Conservation (phyloP, 257 asterid genomes). For the Phtheirospermum japonicum region DNA sequence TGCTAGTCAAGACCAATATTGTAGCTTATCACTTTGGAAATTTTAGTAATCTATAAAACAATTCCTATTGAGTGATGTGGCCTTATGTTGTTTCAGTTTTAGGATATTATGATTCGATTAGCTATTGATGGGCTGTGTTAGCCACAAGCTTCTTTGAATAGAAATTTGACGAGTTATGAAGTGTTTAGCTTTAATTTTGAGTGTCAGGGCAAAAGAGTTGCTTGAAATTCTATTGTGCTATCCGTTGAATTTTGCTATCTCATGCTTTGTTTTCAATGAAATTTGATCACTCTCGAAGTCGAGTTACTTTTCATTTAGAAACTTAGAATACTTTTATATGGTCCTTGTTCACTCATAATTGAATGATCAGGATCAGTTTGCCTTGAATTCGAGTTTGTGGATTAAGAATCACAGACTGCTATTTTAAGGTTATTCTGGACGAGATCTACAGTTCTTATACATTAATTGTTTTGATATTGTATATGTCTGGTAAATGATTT, state of each 20-base stretch:
- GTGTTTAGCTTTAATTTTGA: neutral
- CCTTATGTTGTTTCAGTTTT: neutral
- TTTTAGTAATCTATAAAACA: neutral
- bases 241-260: neutral
- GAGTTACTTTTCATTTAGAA: neutral
- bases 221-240: neutral
- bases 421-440: neutral
- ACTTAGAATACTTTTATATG: neutral
- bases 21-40: neutral
- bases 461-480: conserved; percentile 8
- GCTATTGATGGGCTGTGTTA: neutral
- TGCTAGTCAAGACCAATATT: neutral
- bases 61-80: neutral
- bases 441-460: neutral
- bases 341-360: neutral
- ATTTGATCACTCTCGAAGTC: neutral
- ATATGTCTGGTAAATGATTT: conserved; percentile 9
- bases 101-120: neutral
- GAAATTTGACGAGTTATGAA: neutral
- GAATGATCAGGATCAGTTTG: neutral
- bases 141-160: neutral
- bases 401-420: neutral
- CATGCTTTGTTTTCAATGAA: neutral
- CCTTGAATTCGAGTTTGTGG: neutral
- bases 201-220: neutral